Evolutionary conservation across 2,329 filamentous ascomycete species (phyloP).

Genomic region (Neurospora crassa): DNA sequence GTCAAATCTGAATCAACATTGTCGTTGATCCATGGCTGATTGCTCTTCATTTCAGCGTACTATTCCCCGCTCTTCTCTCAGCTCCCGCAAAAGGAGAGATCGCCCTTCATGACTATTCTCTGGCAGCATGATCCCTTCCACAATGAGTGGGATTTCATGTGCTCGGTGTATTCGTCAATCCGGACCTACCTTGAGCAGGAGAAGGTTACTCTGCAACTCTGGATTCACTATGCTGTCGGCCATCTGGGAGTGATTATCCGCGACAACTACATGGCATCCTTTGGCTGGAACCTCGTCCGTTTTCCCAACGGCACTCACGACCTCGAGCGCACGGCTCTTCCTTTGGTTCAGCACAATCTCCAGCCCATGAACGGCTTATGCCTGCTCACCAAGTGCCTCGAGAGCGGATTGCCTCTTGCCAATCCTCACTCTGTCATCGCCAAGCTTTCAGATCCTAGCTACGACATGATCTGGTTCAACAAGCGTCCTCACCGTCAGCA

Average conservation of each 20-base stretch:
- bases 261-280: conserved; percentile 10
- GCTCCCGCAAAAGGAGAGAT: conserved; percentile 15
- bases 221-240: conserved; percentile 13
- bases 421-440: conserved; percentile 11
- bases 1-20: neutral
- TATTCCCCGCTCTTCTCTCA: conserved; percentile 16
- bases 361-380: conserved; percentile 14
- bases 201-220: conserved; percentile 10
- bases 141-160: conserved; percentile 17
- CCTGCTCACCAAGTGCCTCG: conserved; percentile 14
- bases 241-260: conserved; percentile 12
- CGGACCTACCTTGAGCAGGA: conserved; percentile 9
- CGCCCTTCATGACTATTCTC: conserved; percentile 13
- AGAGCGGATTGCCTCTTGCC: conserved; percentile 11
- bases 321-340: conserved; percentile 6
- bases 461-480: conserved; percentile 16
- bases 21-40: neutral
- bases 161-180: conserved; percentile 14
- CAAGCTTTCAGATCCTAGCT: conserved; percentile 10
- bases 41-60: conserved; percentile 10
- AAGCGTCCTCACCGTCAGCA: conserved; percentile 1
- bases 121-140: conserved; percentile 14
- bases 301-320: conserved; percentile 9
- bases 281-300: conserved; percentile 12
- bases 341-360: conserved; percentile 2